Conservation (phyloP, 768 basidiomycete species). For the Roridomyces roridus region DNA sequence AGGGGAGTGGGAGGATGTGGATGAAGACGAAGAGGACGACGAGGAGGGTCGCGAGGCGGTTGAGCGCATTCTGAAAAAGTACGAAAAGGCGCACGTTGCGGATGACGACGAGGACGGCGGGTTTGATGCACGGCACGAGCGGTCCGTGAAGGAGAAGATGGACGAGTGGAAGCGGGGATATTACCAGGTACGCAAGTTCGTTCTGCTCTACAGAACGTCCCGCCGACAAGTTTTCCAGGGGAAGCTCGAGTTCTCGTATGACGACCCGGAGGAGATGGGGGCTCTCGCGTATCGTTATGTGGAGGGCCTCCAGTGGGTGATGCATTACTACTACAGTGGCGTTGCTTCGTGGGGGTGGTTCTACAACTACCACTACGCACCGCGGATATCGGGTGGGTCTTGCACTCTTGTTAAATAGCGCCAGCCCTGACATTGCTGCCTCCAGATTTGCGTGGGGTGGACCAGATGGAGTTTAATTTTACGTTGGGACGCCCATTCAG, state of each 20-base stretch:
- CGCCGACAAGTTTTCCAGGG: no score
- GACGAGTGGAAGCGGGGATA: slow-evolving; percentile 91
- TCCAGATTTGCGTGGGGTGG: slow-evolving; percentile 68
- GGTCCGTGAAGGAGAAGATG: slow-evolving; percentile 81
- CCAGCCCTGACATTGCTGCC: neutral
- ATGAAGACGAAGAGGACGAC: slow-evolving; percentile 64
- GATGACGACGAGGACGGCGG: slow-evolving; percentile 74
- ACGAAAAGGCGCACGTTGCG: slow-evolving; percentile 80
- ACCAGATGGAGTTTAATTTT: slow-evolving; percentile 85
- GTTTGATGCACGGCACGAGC: slow-evolving; percentile 82
- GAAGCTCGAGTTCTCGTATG: slow-evolving; percentile 84
- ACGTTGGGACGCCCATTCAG: slow-evolving; percentile 87
- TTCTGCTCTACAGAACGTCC: no score
- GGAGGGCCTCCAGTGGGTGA: slow-evolving; percentile 97
- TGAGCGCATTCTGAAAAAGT: slow-evolving; percentile 85
- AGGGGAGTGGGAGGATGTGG: slow-evolving; percentile 31
- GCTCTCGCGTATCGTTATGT: slow-evolving; percentile 82
- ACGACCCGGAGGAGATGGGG: slow-evolving; percentile 70
- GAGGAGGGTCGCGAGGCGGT: slow-evolving; percentile 77
- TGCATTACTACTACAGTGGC: slow-evolving; percentile 98
- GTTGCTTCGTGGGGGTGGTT: slow-evolving; percentile 99
- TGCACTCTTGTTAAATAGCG: neutral
- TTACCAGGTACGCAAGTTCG: slow-evolving; percentile 69
- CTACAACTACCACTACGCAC: slow-evolving; percentile 97
- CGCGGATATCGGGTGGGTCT: slow-evolving; percentile 86